Evolutionary conservation across 148 eudicot genomes (phyloP).

Genomic region (Nepenthes gracilis): DNA sequence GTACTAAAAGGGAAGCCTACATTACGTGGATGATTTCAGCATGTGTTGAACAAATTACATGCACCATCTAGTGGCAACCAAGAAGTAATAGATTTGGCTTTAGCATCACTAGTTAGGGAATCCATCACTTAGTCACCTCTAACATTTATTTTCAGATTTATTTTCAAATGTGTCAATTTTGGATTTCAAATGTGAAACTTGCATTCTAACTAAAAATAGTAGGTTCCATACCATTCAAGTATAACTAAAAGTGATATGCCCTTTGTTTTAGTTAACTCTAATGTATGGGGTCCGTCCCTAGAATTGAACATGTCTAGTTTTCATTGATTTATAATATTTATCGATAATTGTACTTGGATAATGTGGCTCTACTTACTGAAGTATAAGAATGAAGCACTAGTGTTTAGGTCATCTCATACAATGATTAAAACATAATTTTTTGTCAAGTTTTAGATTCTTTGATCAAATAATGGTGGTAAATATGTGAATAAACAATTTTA

Average conservation of each 20-base stretch:
- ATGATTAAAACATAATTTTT: not conserved
- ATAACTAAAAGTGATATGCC: not conserved
- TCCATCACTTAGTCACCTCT: too few species aligned
- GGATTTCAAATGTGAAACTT: not conserved
- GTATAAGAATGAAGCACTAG: not conserved
- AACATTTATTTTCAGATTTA: too few species aligned
- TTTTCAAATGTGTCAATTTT: too few species aligned
- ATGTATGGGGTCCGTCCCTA: not conserved
- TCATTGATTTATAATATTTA: too few species aligned
- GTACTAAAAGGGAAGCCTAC: too few species aligned
- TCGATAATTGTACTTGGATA: not conserved
- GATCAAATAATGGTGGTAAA: not conserved
- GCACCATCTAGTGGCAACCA: too few species aligned
- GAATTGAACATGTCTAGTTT: not conserved
- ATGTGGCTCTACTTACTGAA: conserved; percentile 1
- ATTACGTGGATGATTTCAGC: too few species aligned
- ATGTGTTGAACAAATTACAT: too few species aligned
- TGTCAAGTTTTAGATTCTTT: not conserved
- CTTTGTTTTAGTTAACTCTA: not conserved
- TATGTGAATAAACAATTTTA: too few species aligned
- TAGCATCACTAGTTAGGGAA: too few species aligned
- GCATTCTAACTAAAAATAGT: not conserved
- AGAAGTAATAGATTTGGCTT: too few species aligned
- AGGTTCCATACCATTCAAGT: not conserved
- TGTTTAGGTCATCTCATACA: not conserved